These are phyloP conservation scores for Verruconis gallopava DNA, from an alignment of 2,329 filamentous ascomycete genomes.

Conservation along the genomic window DNA sequence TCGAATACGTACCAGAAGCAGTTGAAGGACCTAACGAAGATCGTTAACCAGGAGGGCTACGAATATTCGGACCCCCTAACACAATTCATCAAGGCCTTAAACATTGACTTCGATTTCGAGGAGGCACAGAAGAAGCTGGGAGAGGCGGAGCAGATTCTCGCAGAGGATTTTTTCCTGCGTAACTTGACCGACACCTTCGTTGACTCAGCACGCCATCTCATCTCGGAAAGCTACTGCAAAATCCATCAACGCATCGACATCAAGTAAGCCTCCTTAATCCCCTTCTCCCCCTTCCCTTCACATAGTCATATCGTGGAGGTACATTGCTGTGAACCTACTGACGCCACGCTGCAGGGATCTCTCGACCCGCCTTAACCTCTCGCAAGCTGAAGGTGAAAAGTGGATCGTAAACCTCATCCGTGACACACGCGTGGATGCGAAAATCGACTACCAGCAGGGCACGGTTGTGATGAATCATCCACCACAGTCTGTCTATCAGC, in stretches of 20 bases:
- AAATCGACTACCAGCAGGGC: constrained; percentile 98
- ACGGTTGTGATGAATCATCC: constrained; percentile 99
- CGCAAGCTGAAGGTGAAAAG: constrained; percentile 94
- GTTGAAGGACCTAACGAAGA: constrained; percentile 90
- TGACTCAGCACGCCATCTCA: constrained; percentile 86
- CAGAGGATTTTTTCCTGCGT: constrained; percentile 89
- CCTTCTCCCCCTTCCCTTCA: no score
- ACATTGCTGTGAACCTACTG: no score
- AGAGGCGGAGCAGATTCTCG: constrained; percentile 81
- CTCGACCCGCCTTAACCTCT: constrained; percentile 78
- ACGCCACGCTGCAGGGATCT: constrained; percentile 52
- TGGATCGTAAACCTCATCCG: constrained; percentile 99
- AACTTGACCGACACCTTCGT: constrained; percentile 78
- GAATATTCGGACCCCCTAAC: constrained; percentile 95
- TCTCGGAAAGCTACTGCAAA: constrained; percentile 99
- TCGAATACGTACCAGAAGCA: constrained; percentile 97
- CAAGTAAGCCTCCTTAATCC: constrained; percentile 40
- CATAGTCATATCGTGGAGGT: no score
- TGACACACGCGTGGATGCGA: constrained; percentile 92
- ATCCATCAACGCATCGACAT: constrained; percentile 98
- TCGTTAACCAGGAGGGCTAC: constrained; percentile 93
- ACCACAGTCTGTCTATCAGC: constrained; percentile 95
- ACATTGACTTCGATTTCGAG: constrained; percentile 94
- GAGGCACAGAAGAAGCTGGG: constrained; percentile 82
- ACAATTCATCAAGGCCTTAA: constrained; percentile 90